phyloP scores from a whole-genome alignment of 345 rosid species.

The Fremontodendron californicum region DNA sequence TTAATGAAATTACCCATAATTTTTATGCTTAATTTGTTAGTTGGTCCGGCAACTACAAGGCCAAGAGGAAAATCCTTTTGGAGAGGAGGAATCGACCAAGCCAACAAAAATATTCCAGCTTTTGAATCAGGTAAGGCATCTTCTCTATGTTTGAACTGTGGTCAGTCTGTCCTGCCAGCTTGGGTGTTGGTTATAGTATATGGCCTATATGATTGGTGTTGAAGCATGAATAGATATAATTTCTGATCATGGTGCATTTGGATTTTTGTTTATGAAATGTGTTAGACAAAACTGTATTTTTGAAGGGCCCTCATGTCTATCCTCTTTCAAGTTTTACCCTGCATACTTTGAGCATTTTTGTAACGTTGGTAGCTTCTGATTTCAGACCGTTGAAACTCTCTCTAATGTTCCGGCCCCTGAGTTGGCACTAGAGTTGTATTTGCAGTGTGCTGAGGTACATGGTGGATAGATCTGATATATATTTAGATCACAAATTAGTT shows the following conservation, averaged over 20 bases:
- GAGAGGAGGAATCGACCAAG: too few species aligned
- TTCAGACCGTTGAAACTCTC: conserved; percentile 76
- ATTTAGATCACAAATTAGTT: conserved; percentile 6
- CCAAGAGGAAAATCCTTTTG: too few species aligned
- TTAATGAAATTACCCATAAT: conserved; percentile 12
- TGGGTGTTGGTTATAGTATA: neutral
- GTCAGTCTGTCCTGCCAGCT: neutral
- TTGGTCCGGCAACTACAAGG: too few species aligned
- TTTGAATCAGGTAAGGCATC: conserved; percentile 63
- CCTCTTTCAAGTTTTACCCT: neutral
- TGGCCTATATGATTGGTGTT: neutral
- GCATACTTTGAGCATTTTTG: neutral
- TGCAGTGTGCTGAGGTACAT: conserved; percentile 95
- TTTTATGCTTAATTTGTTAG: neutral
- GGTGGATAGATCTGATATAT: neutral
- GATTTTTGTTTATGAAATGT: neutral
- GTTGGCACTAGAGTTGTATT: conserved; percentile 71
- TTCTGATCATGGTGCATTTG: neutral
- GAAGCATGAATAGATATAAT: neutral
- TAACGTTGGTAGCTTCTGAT: conserved; percentile 4
- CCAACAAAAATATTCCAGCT: conserved; percentile 89
- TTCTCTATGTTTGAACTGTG: neutral
- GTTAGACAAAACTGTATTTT: neutral
- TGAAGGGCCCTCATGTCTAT: neutral
- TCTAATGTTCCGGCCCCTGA: conserved; percentile 78